Base-by-base conservation (phyloP, 106 monocot genomes). In the Phalaenopsis equestris region DNA sequence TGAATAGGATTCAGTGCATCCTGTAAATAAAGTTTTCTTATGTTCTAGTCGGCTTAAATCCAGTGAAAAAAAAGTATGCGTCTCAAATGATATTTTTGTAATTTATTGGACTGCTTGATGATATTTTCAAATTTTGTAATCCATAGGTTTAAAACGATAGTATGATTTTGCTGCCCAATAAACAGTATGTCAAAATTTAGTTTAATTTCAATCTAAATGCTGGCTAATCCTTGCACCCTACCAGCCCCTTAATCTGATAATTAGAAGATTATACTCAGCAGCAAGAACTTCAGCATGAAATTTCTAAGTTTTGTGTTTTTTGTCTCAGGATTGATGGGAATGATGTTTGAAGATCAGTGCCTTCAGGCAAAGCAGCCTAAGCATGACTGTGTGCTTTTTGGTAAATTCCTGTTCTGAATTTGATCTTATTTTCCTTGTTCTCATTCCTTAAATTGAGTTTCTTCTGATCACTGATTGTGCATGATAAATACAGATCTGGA, bases 361-460 rank as follows among this genome's bases (percentile, higher is more conserved):
- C 75, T 42, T 3, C 83, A 90, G 78, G 67, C 68, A 42, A 85
- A 87, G 81, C 75, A 39, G 72, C 78, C 88, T 10, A 91, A 89
- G 78, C 91, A 80, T 65, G 90, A 90, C 15, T 96, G 93, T 84
- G 93, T 96, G 79, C 83, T 96, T 41, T 93, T 93, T 80, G 96
- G 96, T 96, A 84, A 73, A 74, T 42, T 73, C 64, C 79, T 75
- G 19, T 49, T 48, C 42, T 42, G 43, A 12, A 70, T 8, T 19
- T 45, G 42, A 41, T 21, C 0, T 74, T 15, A 17, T 74, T 45
- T 43, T n/a, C 43, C 17, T 8, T 43, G 6, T 6, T 43, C 41
- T 6, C 8, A 76, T 30, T 5, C 14, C 9, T 12, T 3, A 18
- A 15, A 17, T 30, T 17, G 43, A 43, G 43, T 49, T 76, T 10